Base-by-base conservation (phyloP, 2,329 filamentous ascomycete species). In the Fusarium bactridioides region DNA sequence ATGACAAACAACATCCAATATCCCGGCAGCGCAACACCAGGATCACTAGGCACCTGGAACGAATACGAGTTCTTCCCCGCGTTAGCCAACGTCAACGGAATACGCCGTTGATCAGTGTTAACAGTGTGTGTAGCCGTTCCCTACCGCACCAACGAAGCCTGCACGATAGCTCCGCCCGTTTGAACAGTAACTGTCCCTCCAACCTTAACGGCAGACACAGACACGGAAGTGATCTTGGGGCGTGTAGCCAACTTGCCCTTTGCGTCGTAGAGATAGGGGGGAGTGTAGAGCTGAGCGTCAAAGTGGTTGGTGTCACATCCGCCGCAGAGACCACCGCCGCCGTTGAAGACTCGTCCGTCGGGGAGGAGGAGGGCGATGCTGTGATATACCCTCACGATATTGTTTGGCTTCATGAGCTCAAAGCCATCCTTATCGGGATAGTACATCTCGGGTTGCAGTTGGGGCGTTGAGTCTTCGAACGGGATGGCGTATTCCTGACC, bases 401-500 rank as follows among this genome's bases (percentile, higher is more conserved):
- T 72, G 15, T 74, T 74, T 1, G 71, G 50, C 9, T 65, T 64
- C 51, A 74, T 71, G 13, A 67, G 35, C 11, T 67, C 16, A 15
- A 74, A 74, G 0, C 13, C 27, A 1, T 74, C 64, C 0, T 33
- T 40, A 0, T 59, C 61, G 0, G 72, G 61, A 4, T 55, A 19
- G 43, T 74, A 74, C 18, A 74, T 68, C 38, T 74, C 71, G 0
- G 71, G 72, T 2, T 68, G 60, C 1, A 74, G 12, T 2, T 70
- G 69, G 1, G 72, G 72, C 1, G 65, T 74, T 18, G 72, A 55
- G 15, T 74, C 72, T 9, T 55, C 56, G 44, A 74, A 74, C 1
- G 72, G 72, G 4, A 74, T n/a, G 2, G 61, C 65, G 37, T 72
- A 56, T 29, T 43, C 6, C 40, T 70, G 74, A 4, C 87, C 86